Evolutionary conservation across 768 basidiomycete species (phyloP).

Genomic region (Chiua virens): DNA sequence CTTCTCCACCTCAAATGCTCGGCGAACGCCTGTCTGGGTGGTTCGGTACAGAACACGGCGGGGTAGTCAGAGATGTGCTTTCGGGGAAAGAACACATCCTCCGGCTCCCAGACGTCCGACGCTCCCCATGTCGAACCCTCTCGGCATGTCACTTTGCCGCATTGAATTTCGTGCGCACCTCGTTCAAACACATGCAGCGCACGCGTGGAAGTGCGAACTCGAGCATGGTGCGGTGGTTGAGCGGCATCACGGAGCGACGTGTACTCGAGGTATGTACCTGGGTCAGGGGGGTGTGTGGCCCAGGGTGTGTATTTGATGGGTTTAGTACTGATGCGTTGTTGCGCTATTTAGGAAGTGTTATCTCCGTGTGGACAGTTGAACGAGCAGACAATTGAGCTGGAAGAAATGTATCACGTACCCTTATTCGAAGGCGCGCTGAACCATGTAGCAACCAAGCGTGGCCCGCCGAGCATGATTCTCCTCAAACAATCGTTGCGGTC

Average conservation of each 20-base stretch:
- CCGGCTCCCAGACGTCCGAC: slow-evolving; percentile 46
- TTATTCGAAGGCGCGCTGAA: slow-evolving; percentile 44
- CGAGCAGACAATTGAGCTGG: slow-evolving; percentile 46
- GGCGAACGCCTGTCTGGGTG: slow-evolving; percentile 11
- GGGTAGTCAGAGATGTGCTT: slow-evolving; percentile 20
- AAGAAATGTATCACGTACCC: slow-evolving; percentile 48
- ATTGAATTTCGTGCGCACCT: slow-evolving; percentile 56
- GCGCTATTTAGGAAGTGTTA: slow-evolving; percentile 43
- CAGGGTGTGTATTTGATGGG: too few relatives aligned
- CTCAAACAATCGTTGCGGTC: slow-evolving; percentile 33
- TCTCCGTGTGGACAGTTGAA: slow-evolving; percentile 53
- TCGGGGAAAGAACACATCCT: slow-evolving; percentile 41
- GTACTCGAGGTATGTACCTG: slow-evolving; percentile 21
- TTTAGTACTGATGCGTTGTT: neutral
- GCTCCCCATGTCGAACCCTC: slow-evolving; percentile 38
- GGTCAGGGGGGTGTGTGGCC: neutral
- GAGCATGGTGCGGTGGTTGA: slow-evolving; percentile 11
- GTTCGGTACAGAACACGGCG: slow-evolving; percentile 9
- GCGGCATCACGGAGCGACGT: slow-evolving; percentile 9
- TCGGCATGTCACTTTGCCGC: slow-evolving; percentile 64
- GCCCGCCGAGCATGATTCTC: slow-evolving; percentile 34
- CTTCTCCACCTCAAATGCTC: slow-evolving; percentile 6
- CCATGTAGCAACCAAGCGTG: slow-evolving; percentile 37
- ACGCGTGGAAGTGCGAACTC: neutral
- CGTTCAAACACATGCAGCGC: slow-evolving; percentile 32